These are phyloP conservation scores for Xerocomus tenax DNA, from an alignment of 1,284 basidiomycete genomes.

Conservation along the genomic window DNA sequence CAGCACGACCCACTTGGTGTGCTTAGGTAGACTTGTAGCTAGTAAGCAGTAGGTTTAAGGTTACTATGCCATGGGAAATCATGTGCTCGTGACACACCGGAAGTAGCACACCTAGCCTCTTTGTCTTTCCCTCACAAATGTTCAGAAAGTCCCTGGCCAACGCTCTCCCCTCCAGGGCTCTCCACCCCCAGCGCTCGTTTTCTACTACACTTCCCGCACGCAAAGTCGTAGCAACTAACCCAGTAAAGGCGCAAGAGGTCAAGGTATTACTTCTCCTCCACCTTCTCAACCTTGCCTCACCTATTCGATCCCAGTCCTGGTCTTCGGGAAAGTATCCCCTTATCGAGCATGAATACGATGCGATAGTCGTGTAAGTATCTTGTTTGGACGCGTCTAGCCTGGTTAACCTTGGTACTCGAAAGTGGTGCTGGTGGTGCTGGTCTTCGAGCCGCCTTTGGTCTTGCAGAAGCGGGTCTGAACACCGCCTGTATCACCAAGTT, in stretches of 20 bases:
- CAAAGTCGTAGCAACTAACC: conserved; percentile 66
- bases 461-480: conserved; percentile 97
- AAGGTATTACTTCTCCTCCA: conserved; percentile 40
- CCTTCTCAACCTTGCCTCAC: conserved; percentile 10
- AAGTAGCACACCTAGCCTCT: conserved; percentile 1
- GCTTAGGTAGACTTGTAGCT: conserved; percentile 28
- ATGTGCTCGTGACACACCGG: conserved; percentile 17
- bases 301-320: conserved; percentile 46
- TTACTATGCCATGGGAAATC: conserved; percentile 21
- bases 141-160: conserved; percentile 33
- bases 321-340: conserved; percentile 84
- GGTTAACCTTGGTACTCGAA: conserved; percentile 16
- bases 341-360: conserved; percentile 97
- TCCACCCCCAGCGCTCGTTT: conserved; percentile 50
- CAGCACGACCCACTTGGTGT: conserved; percentile 58
- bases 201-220: conserved; percentile 50
- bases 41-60: background rate
- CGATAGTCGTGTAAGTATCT: conserved; percentile 83
- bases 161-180: conserved; percentile 38
- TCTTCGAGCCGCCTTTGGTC: conserved; percentile 95
- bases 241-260: conserved; percentile 77
- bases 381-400: conserved; percentile 1
- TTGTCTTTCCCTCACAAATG: conserved; percentile 18
- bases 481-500: conserved; percentile 98
- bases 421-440: conserved; percentile 98